phyloP scores from a whole-genome alignment of 2,329 filamentous ascomycete species.

The Lojkania enalia region DNA sequence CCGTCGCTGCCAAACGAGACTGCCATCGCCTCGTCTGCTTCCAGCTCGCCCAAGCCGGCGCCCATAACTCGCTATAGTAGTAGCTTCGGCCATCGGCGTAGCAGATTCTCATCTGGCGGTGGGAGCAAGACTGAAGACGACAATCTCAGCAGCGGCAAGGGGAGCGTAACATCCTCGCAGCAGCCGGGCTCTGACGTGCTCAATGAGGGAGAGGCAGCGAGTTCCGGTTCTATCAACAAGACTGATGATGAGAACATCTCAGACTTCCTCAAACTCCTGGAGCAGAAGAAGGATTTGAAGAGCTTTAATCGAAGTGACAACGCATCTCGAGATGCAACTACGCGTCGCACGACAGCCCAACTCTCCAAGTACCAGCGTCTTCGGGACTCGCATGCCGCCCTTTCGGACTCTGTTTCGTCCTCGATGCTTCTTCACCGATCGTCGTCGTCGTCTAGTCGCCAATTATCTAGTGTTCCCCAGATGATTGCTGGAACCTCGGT shows the following conservation, averaged over 20 bases:
- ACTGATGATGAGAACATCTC: constrained; percentile 92
- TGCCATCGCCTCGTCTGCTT: constrained; percentile 65
- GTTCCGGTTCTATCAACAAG: constrained; percentile 66
- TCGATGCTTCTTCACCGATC: constrained; percentile 84
- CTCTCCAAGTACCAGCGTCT: constrained; percentile 85
- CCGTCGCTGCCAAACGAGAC: constrained; percentile 65
- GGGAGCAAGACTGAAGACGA: constrained; percentile 73
- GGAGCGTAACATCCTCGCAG: constrained; percentile 70
- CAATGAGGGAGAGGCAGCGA: constrained; percentile 67
- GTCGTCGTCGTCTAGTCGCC: constrained; percentile 75
- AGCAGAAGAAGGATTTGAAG: constrained; percentile 82
- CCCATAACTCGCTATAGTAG: constrained; percentile 87
- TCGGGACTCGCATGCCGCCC: constrained; percentile 82
- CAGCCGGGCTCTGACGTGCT: constrained; percentile 79
- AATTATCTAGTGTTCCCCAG: constrained; percentile 66
- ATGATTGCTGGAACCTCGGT: constrained; percentile 68
- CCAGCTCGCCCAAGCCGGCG: constrained; percentile 77
- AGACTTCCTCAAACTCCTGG: constrained; percentile 86
- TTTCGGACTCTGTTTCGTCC: constrained; percentile 92
- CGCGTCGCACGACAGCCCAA: constrained; percentile 76
- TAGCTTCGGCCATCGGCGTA: constrained; percentile 86
- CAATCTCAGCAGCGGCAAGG: constrained; percentile 77
- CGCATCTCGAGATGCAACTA: constrained; percentile 64
- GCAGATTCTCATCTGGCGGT: constrained; percentile 75
- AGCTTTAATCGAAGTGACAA: constrained; percentile 72